Percentiles rank a stretch among this genome's conserved stretches.
These are phyloP conservation scores for Penicillium sp. DNA, from an alignment of 2,329 filamentous ascomycete genomes.

Conservation along the genomic window DNA sequence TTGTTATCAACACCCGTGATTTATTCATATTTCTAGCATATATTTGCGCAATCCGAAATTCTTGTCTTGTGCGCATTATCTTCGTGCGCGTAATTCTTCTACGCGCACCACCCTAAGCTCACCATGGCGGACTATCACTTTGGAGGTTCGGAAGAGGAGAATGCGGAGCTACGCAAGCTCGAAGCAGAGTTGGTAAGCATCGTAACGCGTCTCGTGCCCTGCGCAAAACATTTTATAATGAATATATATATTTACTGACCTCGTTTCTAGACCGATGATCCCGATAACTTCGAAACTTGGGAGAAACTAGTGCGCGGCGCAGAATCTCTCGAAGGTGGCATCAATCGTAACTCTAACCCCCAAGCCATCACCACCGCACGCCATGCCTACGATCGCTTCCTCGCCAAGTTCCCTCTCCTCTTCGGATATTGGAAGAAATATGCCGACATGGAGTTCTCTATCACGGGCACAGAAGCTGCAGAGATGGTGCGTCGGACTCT, in stretches of 20 bases:
- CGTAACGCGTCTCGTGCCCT: constrained; percentile 30
- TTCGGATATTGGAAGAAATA: constrained; percentile 99
- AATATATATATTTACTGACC: constrained; percentile 6
- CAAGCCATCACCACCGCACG: constrained; percentile 86
- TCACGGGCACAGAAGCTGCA: constrained; percentile 92
- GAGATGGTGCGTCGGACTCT: constrained; percentile 71
- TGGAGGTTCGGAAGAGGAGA: constrained; percentile 77
- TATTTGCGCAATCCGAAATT: background rate
- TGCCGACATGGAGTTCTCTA: constrained; percentile 94
- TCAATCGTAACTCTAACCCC: constrained; percentile 95
- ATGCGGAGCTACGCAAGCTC: constrained; percentile 76
- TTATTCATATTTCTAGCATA: constrained; percentile 7
- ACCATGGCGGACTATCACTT: constrained; percentile 66
- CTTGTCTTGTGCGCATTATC: no score
- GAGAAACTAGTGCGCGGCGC: constrained; percentile 84
- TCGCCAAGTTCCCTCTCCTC: constrained; percentile 89
- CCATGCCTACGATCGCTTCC: constrained; percentile 86
- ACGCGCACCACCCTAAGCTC: constrained; percentile 5
- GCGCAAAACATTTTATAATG: background rate
- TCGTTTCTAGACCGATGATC: constrained; percentile 59
- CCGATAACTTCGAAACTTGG: constrained; percentile 93
- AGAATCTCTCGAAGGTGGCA: constrained; percentile 83
- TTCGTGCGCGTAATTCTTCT: background rate
- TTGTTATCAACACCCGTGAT: constrained; percentile 14
- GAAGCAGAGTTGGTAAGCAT: constrained; percentile 69